phyloP scores from a whole-genome alignment of 257 asterid species.

The Lycium barbarum region DNA sequence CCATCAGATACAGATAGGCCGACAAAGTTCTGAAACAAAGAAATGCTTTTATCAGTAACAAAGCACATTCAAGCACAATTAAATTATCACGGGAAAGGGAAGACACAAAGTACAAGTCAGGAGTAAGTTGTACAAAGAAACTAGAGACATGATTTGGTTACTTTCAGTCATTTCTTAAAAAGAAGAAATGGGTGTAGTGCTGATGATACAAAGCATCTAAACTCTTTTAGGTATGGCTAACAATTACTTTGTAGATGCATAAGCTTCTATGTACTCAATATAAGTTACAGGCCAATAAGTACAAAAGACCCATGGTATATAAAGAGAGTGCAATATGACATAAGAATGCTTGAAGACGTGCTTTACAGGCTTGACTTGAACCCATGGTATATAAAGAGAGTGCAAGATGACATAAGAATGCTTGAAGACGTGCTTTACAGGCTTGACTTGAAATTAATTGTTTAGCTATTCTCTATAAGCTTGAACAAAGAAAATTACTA shows the following conservation, averaged over 20 bases:
- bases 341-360: not conserved
- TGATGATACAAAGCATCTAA: slow-evolving; percentile 8
- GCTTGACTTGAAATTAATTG: not conserved
- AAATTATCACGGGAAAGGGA: not conserved
- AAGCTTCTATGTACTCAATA: not conserved
- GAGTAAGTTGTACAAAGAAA: not conserved
- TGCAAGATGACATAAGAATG: not conserved
- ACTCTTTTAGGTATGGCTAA: not conserved
- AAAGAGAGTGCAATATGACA: not conserved
- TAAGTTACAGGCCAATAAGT: not conserved
- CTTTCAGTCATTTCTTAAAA: not conserved
- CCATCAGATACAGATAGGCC: slow-evolving; percentile 98
- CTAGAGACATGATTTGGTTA: not conserved
- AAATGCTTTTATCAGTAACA: slow-evolving; percentile 12
- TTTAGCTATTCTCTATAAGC: not conserved
- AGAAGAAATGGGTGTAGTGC: not conserved
- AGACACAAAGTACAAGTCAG: not conserved
- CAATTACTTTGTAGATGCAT: not conserved
- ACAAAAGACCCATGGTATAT: not conserved
- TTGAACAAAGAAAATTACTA: not conserved
- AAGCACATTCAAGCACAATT: not conserved
- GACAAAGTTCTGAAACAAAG: slow-evolving; percentile 82
- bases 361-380: not conserved
- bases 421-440: not conserved
- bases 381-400: not conserved